Conservation (phyloP, 2,329 filamentous ascomycete species). For the Diaporthe australafricana region DNA sequence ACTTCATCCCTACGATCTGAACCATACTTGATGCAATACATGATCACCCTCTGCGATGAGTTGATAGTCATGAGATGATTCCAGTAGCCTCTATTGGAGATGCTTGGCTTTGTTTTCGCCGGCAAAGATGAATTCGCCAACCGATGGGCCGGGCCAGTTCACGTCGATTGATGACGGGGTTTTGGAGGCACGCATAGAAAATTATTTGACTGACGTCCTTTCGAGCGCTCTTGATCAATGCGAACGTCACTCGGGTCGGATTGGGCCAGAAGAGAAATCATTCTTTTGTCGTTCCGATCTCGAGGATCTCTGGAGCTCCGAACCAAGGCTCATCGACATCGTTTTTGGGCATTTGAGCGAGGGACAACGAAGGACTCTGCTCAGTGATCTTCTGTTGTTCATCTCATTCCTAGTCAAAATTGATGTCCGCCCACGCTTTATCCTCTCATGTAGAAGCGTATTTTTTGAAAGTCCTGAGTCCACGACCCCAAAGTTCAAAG, state of each 20-base stretch:
- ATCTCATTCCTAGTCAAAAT: conserved; percentile 30
- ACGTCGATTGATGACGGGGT: background rate
- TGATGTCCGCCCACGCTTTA: conserved; percentile 4
- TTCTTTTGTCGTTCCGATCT: conserved; percentile 35
- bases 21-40: background rate
- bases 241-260: background rate
- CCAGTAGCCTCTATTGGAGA: background rate
- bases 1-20: background rate
- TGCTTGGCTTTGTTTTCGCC: background rate
- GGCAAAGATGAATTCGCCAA: background rate
- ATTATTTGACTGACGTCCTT: background rate
- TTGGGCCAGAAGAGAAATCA: background rate
- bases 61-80: background rate
- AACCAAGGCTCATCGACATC: background rate
- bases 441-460: background rate
- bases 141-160: background rate
- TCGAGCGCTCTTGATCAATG: background rate
- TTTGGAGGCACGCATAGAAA: conserved; percentile 5
- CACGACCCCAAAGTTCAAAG: background rate
- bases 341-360: conserved; percentile 28
- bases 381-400: conserved; percentile 16
- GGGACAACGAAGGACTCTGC: background rate
- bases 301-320: background rate
- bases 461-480: background rate
- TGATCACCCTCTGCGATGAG: background rate